A percentile compares a stretch with the other conserved stretches of the same genome.
phyloP scores from a whole-genome alignment of 768 basidiomycete genomes.

The Solioccasus polychromus region DNA sequence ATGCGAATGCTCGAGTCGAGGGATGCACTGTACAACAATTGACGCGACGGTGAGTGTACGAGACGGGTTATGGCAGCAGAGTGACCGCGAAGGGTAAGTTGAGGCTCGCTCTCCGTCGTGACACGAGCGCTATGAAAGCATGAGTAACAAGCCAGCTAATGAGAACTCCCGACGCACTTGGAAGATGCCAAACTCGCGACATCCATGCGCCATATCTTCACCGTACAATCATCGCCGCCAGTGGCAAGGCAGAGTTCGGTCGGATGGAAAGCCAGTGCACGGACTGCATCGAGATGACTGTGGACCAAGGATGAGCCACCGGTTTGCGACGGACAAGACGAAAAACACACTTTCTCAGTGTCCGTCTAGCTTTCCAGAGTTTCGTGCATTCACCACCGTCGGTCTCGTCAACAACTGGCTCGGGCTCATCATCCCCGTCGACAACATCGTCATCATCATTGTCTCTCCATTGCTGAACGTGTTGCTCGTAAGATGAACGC shows the following conservation, averaged over 20 bases:
- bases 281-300: slow-evolving; percentile 92
- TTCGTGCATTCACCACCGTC: slow-evolving; percentile 71
- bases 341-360: slow-evolving; percentile 79
- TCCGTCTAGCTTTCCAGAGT: slow-evolving; percentile 83
- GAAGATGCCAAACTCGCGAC: slow-evolving; percentile 69
- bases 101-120: slow-evolving; percentile 88
- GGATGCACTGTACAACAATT: slow-evolving; percentile 85
- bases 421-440: slow-evolving; percentile 70
- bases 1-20: slow-evolving; percentile 91
- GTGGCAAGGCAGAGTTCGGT: slow-evolving; percentile 84
- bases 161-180: slow-evolving; percentile 51
- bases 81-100: slow-evolving; percentile 91
- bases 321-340: slow-evolving; percentile 1
- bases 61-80: slow-evolving; percentile 87
- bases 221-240: slow-evolving; percentile 91
- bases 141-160: slow-evolving; percentile 1
- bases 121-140: slow-evolving; percentile 50
- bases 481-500: slow-evolving; percentile 57
- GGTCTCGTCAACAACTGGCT: slow-evolving; percentile 57
- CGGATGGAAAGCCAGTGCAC: slow-evolving; percentile 87
- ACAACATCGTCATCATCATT: slow-evolving; percentile 49
- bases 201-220: slow-evolving; percentile 95
- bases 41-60: slow-evolving; percentile 71
- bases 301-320: slow-evolving; percentile 8
- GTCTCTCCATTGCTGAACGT: slow-evolving; percentile 41